Evolutionary conservation across 768 basidiomycete genomes (phyloP), one percentile per base, ranked within the genome.

Genomic region (Suillus subalutaceus): DNA sequence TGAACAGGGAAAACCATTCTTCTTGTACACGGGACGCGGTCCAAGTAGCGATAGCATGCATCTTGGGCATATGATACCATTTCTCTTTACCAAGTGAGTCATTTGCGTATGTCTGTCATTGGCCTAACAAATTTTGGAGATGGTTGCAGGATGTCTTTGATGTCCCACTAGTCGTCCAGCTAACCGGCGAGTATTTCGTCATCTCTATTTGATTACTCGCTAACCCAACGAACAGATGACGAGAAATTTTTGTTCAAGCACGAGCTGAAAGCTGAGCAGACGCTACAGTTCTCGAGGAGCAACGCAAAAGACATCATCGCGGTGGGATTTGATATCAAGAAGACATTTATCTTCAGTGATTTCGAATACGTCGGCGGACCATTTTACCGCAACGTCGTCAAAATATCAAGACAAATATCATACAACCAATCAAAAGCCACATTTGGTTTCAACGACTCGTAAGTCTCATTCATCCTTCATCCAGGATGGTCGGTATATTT

Each of bases 221-320:
- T 58, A 20, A 48, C 20, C 44, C 26, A n/a, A 43, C 26, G 13
- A 8, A 48, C 70, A 94, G 97, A 99, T 73, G 97, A 99, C 77
- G 97, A 99, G 77, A 99, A 99, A 77, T 99, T 99, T 83, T 79
- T 99, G 57, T 97, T 99, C 86, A 97, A 99, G 78, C 93, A 95
- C 64, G 92, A 92, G 69, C 86, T 97, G 66, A 96, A 94, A 76
- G 84, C 93, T 43, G 94, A 98, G 69, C 90, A 98, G 75, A 92
- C 92, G 26, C 87, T 88, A 73, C 81, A 82, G 30, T 99, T 96
- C 75, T 87, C 94, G 9, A 85, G 86, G 65, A 86, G 87, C 73
- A 99, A 99, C 73, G 91, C 96, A n/a, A 88, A 86, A 70, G 97
- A 99, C 77, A 97, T 99, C 73, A 98, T 99, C 71, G 95, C 97